Conservation (phyloP, 176 grass and related monocot genomes). For the Phoenix roebelenii region DNA sequence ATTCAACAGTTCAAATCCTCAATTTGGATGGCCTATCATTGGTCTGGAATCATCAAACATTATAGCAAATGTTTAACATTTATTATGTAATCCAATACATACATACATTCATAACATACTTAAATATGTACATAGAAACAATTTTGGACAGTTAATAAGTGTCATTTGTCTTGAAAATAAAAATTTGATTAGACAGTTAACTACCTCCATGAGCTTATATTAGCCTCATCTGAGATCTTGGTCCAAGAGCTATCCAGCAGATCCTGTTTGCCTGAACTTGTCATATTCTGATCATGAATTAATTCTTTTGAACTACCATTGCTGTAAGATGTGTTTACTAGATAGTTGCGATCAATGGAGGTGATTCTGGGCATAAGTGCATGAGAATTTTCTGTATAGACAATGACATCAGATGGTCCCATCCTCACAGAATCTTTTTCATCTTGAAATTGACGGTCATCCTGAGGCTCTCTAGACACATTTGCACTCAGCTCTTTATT, state of each 20-base stretch:
- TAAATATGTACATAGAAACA: no score
- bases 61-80: no score
- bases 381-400: not conserved
- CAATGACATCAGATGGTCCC: not conserved
- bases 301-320: not conserved
- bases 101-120: no score
- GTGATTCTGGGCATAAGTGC: not conserved
- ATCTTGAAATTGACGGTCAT: slow-evolving; percentile 22
- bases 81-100: no score
- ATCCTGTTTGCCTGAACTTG: not conserved
- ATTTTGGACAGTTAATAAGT: no score
- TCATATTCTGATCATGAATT: slow-evolving; percentile 5
- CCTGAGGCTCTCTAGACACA: slow-evolving; percentile 24
- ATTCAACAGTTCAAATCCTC: no score
- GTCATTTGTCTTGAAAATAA: not conserved
- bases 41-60: no score
- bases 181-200: not conserved
- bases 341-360: not conserved
- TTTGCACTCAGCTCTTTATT: slow-evolving; percentile 21
- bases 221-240: not conserved
- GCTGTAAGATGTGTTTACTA: no score
- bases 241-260: not conserved
- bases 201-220: slow-evolving; percentile 8
- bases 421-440: slow-evolving; percentile 18
- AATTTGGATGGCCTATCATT: no score